Conservation (phyloP, 2,329 filamentous ascomycete genomes). For the Capronia epimyces region DNA sequence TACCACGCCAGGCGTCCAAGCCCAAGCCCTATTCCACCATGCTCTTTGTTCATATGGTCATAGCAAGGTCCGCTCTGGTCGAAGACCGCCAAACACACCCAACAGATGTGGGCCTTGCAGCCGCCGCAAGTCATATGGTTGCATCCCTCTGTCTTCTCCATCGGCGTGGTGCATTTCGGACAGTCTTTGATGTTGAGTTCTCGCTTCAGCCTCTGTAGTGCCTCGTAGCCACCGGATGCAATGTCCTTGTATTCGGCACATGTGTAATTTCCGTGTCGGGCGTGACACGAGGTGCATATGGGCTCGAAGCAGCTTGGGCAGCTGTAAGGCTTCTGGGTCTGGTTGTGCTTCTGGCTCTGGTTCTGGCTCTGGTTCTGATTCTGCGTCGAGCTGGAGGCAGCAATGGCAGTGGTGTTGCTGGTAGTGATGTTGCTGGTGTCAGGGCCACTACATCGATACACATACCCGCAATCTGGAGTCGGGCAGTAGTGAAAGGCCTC, state of each 20-base stretch:
- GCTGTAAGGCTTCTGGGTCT: slow-evolving; percentile 27
- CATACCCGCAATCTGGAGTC: slow-evolving; percentile 40
- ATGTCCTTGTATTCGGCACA: slow-evolving; percentile 30
- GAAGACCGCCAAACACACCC: slow-evolving; percentile 27
- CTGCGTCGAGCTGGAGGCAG: no score
- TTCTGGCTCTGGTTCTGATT: slow-evolving; percentile 7
- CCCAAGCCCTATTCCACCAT: slow-evolving; percentile 9
- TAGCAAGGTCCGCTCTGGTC: slow-evolving; percentile 24
- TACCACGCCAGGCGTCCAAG: not conserved
- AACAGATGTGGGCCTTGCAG: slow-evolving; percentile 29
- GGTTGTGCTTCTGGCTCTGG: slow-evolving; percentile 8
- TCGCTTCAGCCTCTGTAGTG: slow-evolving; percentile 7
- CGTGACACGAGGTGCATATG: slow-evolving; percentile 29
- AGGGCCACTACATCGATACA: slow-evolving; percentile 40
- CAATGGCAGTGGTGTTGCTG: no score
- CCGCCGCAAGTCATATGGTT: slow-evolving; percentile 13
- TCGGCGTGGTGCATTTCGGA: slow-evolving; percentile 13
- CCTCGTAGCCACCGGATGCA: slow-evolving; percentile 22
- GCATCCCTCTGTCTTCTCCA: slow-evolving; percentile 15
- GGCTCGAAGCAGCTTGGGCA: slow-evolving; percentile 36
- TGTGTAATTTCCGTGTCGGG: slow-evolving; percentile 22
- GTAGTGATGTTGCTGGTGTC: no score
- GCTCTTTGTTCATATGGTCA: slow-evolving; percentile 24
- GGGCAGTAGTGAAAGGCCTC: slow-evolving; percentile 39
- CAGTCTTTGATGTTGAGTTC: slow-evolving; percentile 15